Evolutionary conservation across 768 basidiomycete genomes (phyloP).

Genomic region (Podaxis rugospora): DNA sequence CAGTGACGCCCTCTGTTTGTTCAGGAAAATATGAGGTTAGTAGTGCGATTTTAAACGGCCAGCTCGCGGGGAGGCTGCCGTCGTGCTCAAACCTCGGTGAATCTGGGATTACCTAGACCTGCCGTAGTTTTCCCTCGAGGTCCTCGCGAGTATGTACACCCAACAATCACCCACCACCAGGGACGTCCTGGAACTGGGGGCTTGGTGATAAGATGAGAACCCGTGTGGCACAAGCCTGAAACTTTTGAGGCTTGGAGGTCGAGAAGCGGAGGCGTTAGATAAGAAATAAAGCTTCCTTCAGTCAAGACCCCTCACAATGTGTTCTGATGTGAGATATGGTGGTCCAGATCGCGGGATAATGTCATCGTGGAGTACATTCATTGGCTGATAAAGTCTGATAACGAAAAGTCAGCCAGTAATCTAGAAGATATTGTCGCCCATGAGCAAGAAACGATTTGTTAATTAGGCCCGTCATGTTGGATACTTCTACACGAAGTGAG

Average conservation of each 20-base stretch:
- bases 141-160: not conserved
- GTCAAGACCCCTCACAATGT: not conserved
- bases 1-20: not conserved
- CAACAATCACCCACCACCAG: not conserved
- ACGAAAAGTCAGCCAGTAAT: not conserved
- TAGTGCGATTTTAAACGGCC: not conserved
- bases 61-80: not conserved
- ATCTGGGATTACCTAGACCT: not conserved
- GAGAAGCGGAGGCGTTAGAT: not conserved
- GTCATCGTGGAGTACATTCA: not conserved
- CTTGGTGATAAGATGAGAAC: not conserved
- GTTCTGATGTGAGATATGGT: not conserved
- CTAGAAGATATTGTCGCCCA: not conserved
- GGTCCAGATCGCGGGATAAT: not conserved
- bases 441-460: not conserved
- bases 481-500: not conserved
- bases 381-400: not conserved
- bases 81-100: not conserved
- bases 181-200: not conserved
- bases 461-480: not conserved
- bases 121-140: not conserved
- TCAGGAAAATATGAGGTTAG: not conserved
- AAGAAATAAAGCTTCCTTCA: conserved; percentile 1
- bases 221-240: not conserved
- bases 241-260: not conserved